Evolutionary conservation across 2,329 filamentous ascomycete genomes (phyloP).

Genomic region (Alternaria conjuncta): DNA sequence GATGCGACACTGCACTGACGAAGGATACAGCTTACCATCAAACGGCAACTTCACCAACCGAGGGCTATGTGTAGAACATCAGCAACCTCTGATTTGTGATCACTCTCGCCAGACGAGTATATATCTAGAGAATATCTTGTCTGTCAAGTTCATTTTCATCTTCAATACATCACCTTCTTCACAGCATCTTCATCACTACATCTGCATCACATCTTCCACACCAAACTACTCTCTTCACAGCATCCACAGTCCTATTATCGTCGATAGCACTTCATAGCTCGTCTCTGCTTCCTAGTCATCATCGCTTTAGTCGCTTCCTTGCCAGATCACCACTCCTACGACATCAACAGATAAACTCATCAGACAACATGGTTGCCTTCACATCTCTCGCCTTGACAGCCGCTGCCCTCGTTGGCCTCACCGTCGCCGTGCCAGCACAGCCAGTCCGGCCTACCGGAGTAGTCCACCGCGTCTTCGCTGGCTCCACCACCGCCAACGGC

Average conservation of each 20-base stretch:
- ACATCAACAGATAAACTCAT: not conserved
- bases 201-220: not conserved
- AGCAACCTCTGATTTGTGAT: slow-evolving; percentile 5
- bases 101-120: slow-evolving; percentile 10
- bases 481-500: slow-evolving; percentile 29
- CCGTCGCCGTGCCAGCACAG: slow-evolving; percentile 11
- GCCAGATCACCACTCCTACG: not conserved
- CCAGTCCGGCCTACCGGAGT: slow-evolving; percentile 27
- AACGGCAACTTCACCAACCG: slow-evolving; percentile 13
- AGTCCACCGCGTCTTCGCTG: slow-evolving; percentile 37
- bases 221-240: not conserved
- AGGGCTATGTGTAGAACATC: slow-evolving; percentile 13
- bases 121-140: slow-evolving; percentile 9
- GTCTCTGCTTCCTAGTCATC: not conserved
- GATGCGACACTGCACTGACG: slow-evolving; percentile 2
- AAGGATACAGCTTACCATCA: slow-evolving; percentile 9
- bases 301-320: not conserved
- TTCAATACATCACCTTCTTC: not conserved
- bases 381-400: slow-evolving; percentile 26
- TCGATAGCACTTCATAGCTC: not conserved
- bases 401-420: slow-evolving; percentile 27
- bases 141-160: slow-evolving; percentile 24
- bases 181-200: not conserved
- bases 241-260: not conserved
- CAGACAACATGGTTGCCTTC: slow-evolving; percentile 35